Conservation (phyloP, 2,329 filamentous ascomycete genomes). For the Colletotrichum sansevieriae region DNA sequence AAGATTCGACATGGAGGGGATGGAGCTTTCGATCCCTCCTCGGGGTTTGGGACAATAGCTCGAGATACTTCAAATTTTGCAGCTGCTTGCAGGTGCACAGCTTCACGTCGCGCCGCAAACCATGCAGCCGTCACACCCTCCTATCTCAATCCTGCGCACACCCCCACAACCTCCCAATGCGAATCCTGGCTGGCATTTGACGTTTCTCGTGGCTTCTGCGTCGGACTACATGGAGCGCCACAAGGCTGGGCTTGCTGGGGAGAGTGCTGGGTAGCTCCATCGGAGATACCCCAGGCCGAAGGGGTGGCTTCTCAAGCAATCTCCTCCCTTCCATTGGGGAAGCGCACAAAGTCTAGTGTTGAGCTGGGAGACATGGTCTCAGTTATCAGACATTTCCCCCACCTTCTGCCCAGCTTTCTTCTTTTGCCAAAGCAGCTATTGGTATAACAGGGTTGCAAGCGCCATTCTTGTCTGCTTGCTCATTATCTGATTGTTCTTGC, state of each 20-base stretch:
- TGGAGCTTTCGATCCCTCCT: slow-evolving; percentile 7
- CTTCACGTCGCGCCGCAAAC: slow-evolving; percentile 13
- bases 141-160: slow-evolving; percentile 25
- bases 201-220: slow-evolving; percentile 11
- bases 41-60: slow-evolving; percentile 21
- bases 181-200: slow-evolving; percentile 8
- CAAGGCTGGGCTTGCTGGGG: slow-evolving; percentile 22
- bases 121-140: slow-evolving; percentile 32
- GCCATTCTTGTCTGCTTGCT: slow-evolving; percentile 25
- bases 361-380: slow-evolving; percentile 38
- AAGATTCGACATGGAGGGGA: slow-evolving; percentile 8
- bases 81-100: slow-evolving; percentile 18
- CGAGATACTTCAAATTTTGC: slow-evolving; percentile 18
- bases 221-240: slow-evolving; percentile 26
- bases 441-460: slow-evolving; percentile 40
- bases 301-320: slow-evolving; percentile 33
- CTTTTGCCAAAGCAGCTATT: slow-evolving; percentile 18
- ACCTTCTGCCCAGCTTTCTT: slow-evolving; percentile 38
- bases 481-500: slow-evolving; percentile 16
- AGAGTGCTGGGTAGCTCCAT: slow-evolving; percentile 10
- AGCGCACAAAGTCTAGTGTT: slow-evolving; percentile 25
- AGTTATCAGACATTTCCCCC: slow-evolving; percentile 38
- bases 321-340: slow-evolving; percentile 23
- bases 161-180: slow-evolving; percentile 12
- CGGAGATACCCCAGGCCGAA: slow-evolving; percentile 32